A percentile compares a stretch with the other conserved stretches of the same genome.
phyloP scores from a whole-genome alignment of 1,284 basidiomycete genomes.

The Cerioporus squamosus region DNA sequence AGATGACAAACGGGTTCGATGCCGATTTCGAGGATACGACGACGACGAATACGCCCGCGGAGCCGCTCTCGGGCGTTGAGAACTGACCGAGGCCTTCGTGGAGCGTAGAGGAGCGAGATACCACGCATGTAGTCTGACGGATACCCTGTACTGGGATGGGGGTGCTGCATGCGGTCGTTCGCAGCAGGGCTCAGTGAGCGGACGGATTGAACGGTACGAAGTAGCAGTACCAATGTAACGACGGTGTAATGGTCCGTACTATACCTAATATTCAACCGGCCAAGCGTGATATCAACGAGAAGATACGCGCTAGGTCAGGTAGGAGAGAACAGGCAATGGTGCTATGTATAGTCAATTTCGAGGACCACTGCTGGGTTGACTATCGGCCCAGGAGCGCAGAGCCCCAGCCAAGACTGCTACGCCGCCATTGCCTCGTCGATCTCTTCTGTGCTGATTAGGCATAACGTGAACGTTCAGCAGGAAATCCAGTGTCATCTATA shows the following conservation, averaged over 20 bases:
- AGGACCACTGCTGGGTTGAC: too few species aligned
- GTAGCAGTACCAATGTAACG: too few species aligned
- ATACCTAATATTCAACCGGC: too few species aligned
- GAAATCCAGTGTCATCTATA: too few species aligned
- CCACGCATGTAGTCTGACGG: neutral
- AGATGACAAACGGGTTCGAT: constrained; percentile 25
- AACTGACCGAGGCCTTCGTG: neutral
- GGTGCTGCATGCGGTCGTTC: neutral
- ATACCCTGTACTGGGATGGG: neutral
- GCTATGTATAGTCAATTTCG: too few species aligned
- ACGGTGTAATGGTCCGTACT: neutral
- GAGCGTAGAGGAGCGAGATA: neutral
- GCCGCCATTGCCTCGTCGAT: too few species aligned
- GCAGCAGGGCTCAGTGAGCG: neutral
- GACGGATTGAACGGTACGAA: neutral
- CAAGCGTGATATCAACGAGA: too few species aligned
- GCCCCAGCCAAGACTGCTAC: neutral
- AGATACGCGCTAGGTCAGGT: too few species aligned
- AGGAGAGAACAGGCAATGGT: too few species aligned
- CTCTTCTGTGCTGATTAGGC: too few species aligned
- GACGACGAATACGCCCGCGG: constrained; percentile 18
- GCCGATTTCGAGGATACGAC: constrained; percentile 14
- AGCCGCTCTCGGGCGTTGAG: constrained; percentile 18
- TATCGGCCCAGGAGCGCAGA: too few species aligned
- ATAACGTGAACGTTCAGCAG: too few species aligned